Base-by-base conservation (phyloP, 202 grass and related monocot species). In the Alloteropsis angusta region DNA sequence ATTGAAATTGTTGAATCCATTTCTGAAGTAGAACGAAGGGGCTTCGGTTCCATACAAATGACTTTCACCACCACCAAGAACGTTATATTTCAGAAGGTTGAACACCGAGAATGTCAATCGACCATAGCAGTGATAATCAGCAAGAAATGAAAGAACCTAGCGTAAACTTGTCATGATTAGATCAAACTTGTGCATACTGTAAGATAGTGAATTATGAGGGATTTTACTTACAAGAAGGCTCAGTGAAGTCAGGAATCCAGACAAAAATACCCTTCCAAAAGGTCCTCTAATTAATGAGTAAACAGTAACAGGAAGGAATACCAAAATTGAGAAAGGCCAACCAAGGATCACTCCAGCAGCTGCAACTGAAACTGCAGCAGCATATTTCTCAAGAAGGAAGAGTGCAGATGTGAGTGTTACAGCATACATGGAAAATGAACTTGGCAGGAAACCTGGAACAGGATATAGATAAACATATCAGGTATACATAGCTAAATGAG, bases 1-100 rank as follows among this genome's bases (percentile, higher is more conserved):
- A 77, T 99, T 99, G 76, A 99, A 99, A 83, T 95, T 95, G 82
- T 91, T 99, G 60, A 99, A 99, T 76, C 78, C 96, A 82, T 99
- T 99, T 75, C 73, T 88, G 39, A 99, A 91, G 79, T 99, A 99
- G 57, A 99, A 99, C 28, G n/a, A 82, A 67, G 60, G 17, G 35
- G 74, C 92, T 63, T 99, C 96, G 6, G 92, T 99, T 87, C 96
- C 96, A 78, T 99, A 95, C 55, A 99, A 78, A 76, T 95, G 85
- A 85, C 96, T 95, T 84, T 92, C 89, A 58, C 96, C 96, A 78
- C 94, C 94, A 84, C 96, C 96, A 85, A 87, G n/a, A 59, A 95
- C 92, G 60, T 99, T 99, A 82, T 99, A 99, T 72, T 95, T 90
- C 55, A 99, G 69, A 82, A 95, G 96, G 86, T 95, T 99, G 63